Conservation (phyloP, 2,329 filamentous ascomycete species). For the Dothidotthia symphoricarpi region DNA sequence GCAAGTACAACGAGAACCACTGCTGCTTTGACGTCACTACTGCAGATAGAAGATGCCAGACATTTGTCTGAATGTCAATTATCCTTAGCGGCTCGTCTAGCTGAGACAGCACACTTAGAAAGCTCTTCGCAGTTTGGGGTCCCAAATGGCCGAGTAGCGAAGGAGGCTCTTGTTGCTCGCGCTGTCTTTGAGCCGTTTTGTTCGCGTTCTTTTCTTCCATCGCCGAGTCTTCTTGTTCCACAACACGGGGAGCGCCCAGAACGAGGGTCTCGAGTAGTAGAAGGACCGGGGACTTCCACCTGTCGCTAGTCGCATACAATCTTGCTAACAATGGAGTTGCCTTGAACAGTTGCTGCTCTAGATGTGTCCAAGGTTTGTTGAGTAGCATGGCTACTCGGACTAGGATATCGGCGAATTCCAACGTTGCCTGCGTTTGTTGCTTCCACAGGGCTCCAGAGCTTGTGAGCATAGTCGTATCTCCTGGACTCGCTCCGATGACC, state of each 20-base stretch:
- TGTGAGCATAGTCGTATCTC: slow-evolving; percentile 48
- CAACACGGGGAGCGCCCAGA: slow-evolving; percentile 61
- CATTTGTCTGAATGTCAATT: slow-evolving; percentile 61
- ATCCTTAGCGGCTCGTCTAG: slow-evolving; percentile 74
- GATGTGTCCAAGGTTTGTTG: slow-evolving; percentile 60
- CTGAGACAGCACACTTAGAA: slow-evolving; percentile 73
- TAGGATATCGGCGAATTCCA: slow-evolving; percentile 67
- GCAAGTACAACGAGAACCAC: slow-evolving; percentile 90
- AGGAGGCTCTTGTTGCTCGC: slow-evolving; percentile 63
- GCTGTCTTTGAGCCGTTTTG: slow-evolving; percentile 1
- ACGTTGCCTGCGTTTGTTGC: slow-evolving; percentile 61
- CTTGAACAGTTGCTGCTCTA: slow-evolving; percentile 80
- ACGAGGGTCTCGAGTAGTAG: slow-evolving; percentile 72
- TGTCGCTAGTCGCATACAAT: slow-evolving; percentile 68
- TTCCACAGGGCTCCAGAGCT: slow-evolving; percentile 46
- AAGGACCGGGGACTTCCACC: slow-evolving; percentile 65
- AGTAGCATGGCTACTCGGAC: slow-evolving; percentile 68
- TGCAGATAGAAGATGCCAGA: slow-evolving; percentile 83
- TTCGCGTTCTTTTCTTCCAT: slow-evolving; percentile 8
- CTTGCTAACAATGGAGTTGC: slow-evolving; percentile 73
- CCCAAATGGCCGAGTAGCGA: slow-evolving; percentile 91
- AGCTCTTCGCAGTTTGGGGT: slow-evolving; percentile 76
- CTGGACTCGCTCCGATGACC: slow-evolving; percentile 50
- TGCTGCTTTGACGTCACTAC: slow-evolving; percentile 89
- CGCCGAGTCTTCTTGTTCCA: slow-evolving; percentile 35